Evolutionary conservation across 495 filamentous ascomycete genomes (phyloP).

Genomic region (Aspergillus carlsbadensis): DNA sequence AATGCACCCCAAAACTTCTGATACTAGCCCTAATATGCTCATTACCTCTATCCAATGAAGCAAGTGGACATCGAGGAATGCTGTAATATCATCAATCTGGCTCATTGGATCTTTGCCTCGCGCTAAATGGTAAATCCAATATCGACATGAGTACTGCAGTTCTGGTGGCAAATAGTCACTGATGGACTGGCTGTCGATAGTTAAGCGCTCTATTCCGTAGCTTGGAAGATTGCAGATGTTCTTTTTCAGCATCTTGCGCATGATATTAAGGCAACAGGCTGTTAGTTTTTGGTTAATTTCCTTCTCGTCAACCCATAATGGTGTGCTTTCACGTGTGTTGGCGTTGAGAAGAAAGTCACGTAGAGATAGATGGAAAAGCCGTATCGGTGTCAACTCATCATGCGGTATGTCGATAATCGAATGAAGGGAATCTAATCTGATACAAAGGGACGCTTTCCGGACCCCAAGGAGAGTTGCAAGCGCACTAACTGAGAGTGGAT

Average conservation of each 20-base stretch:
- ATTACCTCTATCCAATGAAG: conserved; percentile 49
- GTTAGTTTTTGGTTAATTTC: neutral
- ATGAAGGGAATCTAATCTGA: conserved; percentile 15
- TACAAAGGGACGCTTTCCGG: neutral
- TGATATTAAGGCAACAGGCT: conserved; percentile 27
- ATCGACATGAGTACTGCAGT: conserved; percentile 42
- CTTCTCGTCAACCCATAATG: conserved; percentile 30
- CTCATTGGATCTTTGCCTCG: conserved; percentile 23
- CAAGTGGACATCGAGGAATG: conserved; percentile 45
- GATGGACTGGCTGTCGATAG: conserved; percentile 24
- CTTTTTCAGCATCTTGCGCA: conserved; percentile 26
- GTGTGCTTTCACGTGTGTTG: conserved; percentile 4
- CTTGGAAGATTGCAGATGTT: conserved; percentile 40
- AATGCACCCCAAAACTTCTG: conserved; percentile 22
- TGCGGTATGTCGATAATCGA: conserved; percentile 27
- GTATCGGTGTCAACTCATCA: conserved; percentile 18
- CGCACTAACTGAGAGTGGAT: conserved; percentile 18
- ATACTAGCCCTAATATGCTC: conserved; percentile 34
- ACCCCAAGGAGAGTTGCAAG: conserved; percentile 19
- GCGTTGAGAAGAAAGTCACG: conserved; percentile 28
- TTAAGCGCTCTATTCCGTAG: conserved; percentile 19
- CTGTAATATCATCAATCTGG: conserved; percentile 18
- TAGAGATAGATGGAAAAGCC: conserved; percentile 27
- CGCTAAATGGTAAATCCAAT: conserved; percentile 43
- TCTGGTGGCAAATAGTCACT: conserved; percentile 24